Evolutionary conservation across 1,284 basidiomycete species (phyloP), one percentile per base, ranked within the genome.

Genomic region (Pseudozyma sp.): DNA sequence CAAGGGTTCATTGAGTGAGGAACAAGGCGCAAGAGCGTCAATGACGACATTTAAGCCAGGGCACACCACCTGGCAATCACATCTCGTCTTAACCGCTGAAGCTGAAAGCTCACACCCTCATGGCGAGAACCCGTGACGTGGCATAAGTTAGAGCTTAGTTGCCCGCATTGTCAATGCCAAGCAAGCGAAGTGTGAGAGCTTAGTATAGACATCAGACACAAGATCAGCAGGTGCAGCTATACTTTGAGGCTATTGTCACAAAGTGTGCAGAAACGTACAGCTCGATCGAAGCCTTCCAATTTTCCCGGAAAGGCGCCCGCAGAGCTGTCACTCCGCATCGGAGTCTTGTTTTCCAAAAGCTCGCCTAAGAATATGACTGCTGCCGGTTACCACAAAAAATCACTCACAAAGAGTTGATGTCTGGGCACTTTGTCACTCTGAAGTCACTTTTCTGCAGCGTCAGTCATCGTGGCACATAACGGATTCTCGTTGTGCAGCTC

Each of bases 31-130:
- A 18, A 25, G 34, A 18, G 47, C 40, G 35, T 44, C 39, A 50
- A 63, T 63, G 60, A 63, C 60, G 60, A 63, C 60, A 63, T 63
- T 31, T 2, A 10, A 16, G 39, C 14, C 47, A 43, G 14, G 45
- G 45, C 45, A 48, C 59, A 54, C 43, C 58, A 51, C 50, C 18
- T 14, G 36, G 50, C 50, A 5, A 36, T 38, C 9, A 11, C 9
- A 19, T 36, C 50, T 52, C 50, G 34, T 39, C 50, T 51, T 38
- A 34, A 8, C 16, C 12, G 39, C 39, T 31, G 3, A 31, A 31
- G 25, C 25, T 31, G 25, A 31, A 31, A 31, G 25, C 25, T 31
- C 25, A 3, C 25, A 31, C 3, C 3, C 25, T 31, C 25, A 31
- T 31, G 25, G 39, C 11, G 39, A 40, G 16, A 40, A 40, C 39